Percentiles rank a stretch among this genome's conserved stretches.
Conservation (phyloP, 805 yeast species). For the Candida silvicultrix region DNA sequence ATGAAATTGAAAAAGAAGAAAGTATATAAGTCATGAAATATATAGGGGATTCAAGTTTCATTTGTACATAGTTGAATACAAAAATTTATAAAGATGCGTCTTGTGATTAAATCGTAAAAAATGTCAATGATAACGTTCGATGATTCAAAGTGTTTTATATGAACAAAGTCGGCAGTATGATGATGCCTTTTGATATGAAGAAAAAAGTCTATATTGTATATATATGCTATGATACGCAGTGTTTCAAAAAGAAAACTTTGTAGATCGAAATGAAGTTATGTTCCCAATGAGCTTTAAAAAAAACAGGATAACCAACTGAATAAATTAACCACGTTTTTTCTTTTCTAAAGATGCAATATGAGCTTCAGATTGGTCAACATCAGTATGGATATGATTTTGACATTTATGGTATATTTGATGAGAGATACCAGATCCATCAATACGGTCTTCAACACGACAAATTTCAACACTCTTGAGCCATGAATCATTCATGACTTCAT, state of each 20-base stretch:
- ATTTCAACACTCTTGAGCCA: conserved; percentile 60
- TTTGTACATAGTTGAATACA: background rate
- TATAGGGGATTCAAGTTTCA: too few species aligned
- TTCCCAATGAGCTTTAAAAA: too few species aligned
- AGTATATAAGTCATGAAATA: background rate
- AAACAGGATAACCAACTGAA: background rate
- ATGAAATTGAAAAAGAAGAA: background rate
- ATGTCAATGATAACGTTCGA: too few species aligned
- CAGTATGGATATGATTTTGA: conserved; percentile 72
- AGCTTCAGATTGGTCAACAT: conserved; percentile 89
- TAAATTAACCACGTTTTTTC: conserved; percentile 46
- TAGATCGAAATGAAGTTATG: too few species aligned
- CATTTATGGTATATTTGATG: conserved; percentile 34
- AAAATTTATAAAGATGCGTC: background rate
- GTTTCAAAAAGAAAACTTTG: too few species aligned
- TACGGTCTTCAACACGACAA: conserved; percentile 55
- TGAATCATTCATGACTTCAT: conserved; percentile 66
- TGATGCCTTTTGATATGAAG: background rate
- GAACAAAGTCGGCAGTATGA: too few species aligned
- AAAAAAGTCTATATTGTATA: too few species aligned
- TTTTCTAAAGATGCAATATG: conserved; percentile 91
- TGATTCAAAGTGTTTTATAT: too few species aligned
- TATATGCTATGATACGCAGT: too few species aligned
- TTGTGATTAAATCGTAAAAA: too few species aligned
- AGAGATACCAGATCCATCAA: conserved; percentile 31